phyloP scores from a whole-genome alignment of 1,139 yeast species.

The Geotrichum carabidarum region DNA sequence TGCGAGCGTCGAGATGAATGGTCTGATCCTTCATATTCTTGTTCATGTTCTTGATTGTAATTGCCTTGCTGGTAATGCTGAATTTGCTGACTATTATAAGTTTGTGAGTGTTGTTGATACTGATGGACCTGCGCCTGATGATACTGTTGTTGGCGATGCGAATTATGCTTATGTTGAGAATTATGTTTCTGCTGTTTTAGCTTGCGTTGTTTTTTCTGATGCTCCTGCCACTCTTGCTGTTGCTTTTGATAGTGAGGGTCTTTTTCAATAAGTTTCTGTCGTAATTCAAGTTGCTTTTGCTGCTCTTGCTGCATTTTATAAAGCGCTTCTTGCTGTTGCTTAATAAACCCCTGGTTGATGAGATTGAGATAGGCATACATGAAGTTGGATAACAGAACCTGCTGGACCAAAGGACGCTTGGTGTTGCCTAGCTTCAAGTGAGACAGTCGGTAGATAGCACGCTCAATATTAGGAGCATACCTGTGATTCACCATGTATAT shows the following conservation, averaged over 20 bases:
- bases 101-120: constrained; percentile 14
- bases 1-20: no score
- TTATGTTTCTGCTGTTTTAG: constrained; percentile 1
- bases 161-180: constrained; percentile 12
- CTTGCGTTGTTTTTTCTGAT: constrained; percentile 7
- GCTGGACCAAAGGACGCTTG: constrained; percentile 82
- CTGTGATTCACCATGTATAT: constrained; percentile 45
- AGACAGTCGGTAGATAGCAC: constrained; percentile 87
- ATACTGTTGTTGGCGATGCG: constrained; percentile 10
- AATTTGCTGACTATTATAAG: neutral
- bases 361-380: constrained; percentile 95
- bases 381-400: constrained; percentile 85
- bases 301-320: constrained; percentile 22
- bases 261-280: constrained; percentile 18
- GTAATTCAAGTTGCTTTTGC: constrained; percentile 26
- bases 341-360: constrained; percentile 64
- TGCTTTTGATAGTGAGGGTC: constrained; percentile 12
- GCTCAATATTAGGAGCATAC: constrained; percentile 88
- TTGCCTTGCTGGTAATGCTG: constrained; percentile 4
- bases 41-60: neutral
- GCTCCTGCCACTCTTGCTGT: constrained; percentile 15
- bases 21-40: neutral
- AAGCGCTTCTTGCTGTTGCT: constrained; percentile 30
- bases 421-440: constrained; percentile 93
- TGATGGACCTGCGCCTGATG: constrained; percentile 12